Base-by-base conservation (phyloP, 805 yeast genomes). In the Kuraishia molischiana region DNA sequence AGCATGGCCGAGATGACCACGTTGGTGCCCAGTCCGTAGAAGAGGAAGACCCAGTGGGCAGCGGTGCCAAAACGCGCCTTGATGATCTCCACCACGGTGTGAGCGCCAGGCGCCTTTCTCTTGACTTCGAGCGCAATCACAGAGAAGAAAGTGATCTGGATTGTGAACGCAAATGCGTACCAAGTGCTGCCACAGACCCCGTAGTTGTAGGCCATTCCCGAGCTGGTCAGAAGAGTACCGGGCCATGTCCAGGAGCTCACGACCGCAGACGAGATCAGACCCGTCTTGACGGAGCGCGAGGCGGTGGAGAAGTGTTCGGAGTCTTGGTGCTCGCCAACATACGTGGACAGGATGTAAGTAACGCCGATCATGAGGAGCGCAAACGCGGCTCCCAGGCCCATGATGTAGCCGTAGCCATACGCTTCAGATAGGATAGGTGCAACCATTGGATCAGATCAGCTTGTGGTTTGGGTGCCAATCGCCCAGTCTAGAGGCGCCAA, bases 181-280 rank as follows among this genome's bases (percentile, higher is more conserved):
- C 55, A 44, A 36, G 52, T 61, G 0, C 64, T 58, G 26, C 66
- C 69, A 43, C 53, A 53, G n/a, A 69, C 49, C 20, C 74, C 74
- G 44, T 63, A 57, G 4, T 49, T 36, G 42, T 69, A 70, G 30
- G 61, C 52, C 66, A 66, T 56, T 2, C 61, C 51, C 2, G 64
- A 57, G 3, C 68, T 59, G 8, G 58, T 48, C 32, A 59, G 52
- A 33, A 60, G 51, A 21, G 64, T 67, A 32, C 66, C 63, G 5
- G 68, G 64, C 69, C 72, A 67, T 19, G 68, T 64, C 74, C 75
- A 70, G 1, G 70, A 59, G 9, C 66, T 57, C 9, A 67, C 69
- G 3, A 62, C 64, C 10, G 69, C 63, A 1, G 69, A 60, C 3
- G 67, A 58, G 19, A 66, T 64, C 13, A 69, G 47, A 14, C 74